Evolutionary conservation across 257 asterid genomes (phyloP), one percentile per base, ranked within the genome.

Genomic region (Fraxinus anomala): DNA sequence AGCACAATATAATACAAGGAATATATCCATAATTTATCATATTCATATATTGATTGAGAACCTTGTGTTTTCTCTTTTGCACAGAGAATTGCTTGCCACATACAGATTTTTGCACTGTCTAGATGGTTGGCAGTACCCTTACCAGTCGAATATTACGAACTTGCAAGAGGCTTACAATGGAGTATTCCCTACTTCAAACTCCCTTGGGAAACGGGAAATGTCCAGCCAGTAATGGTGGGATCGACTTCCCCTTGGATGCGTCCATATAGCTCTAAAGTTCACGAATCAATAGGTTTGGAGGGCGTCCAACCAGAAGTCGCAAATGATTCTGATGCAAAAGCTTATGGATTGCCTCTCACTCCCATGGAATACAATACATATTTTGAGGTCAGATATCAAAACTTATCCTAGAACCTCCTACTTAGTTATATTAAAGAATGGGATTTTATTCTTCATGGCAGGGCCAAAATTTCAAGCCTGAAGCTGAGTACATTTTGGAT

Each of bases 21-120:
- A 37, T 23, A 44, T 67, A 66, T 19, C 44, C 6, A 24, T 7
- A 11, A 37, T 68, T 66, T 34, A 49, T 30, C 67, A 40, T 65
- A 28, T 71, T 40, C 70, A 14, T 14, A 6, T 56, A 63, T 23
- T 71, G 36, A 66, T 37, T 69, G 42, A 78, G 16, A 5, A 31
- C 59, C 9, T 19, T 12, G 42, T 78, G 73, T 75, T 59, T 82
- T 85, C 12, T 59, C 42, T 63, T 76, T 72, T 78, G 72, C 61
- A 79, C 94, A 95, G 98, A 91, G 99, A 91, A 80, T 90, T 51
- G 96, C 91, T 23, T 82, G 93, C 80, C 99, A 95, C 82, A 81
- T 95, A 84, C 99, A 95, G 86, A 88, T 93, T 54, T 91, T 87
- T 84, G 97, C 97, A 33, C 74, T 95, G 31, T 83, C 97, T 1